Conservation (phyloP, 805 yeast genomes). For the Yarrowia keelungensis region DNA sequence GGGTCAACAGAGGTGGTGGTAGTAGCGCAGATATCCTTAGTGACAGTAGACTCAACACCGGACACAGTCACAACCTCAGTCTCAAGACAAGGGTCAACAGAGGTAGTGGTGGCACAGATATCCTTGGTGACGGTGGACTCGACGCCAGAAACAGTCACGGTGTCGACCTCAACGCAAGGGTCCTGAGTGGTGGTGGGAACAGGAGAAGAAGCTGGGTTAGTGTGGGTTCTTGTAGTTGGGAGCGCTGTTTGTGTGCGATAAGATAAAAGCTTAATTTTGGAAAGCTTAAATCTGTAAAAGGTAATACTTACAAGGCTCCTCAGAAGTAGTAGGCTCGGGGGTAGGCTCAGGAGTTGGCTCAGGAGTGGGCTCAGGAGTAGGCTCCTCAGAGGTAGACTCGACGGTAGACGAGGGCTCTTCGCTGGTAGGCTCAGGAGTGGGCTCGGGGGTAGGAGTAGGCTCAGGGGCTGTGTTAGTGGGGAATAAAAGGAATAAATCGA, state of each 20-base stretch:
- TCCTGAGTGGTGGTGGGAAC: background rate
- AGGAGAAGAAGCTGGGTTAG: slow-evolving; percentile 2
- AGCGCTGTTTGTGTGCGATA: too few species aligned
- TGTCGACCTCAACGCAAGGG: slow-evolving; percentile 3
- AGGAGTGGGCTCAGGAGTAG: background rate
- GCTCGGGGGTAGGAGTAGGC: background rate
- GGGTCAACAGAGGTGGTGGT: background rate
- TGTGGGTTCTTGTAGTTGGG: background rate
- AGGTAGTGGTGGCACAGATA: background rate
- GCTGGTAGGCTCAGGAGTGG: too few species aligned
- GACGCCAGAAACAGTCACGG: background rate
- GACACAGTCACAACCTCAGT: background rate
- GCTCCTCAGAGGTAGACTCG: too few species aligned
- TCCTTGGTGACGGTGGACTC: background rate
- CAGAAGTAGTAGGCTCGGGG: too few species aligned
- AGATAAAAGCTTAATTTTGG: too few species aligned
- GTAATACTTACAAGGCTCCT: too few species aligned
- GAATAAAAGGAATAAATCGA: too few species aligned
- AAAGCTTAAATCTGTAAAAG: too few species aligned
- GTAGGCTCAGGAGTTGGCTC: background rate
- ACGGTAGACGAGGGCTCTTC: too few species aligned
- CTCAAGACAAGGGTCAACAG: background rate
- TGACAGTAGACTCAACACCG: background rate
- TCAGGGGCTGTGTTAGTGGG: background rate
- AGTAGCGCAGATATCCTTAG: background rate